phyloP scores from a whole-genome alignment of 306 rosid genomes.

The Prunus padus region DNA sequence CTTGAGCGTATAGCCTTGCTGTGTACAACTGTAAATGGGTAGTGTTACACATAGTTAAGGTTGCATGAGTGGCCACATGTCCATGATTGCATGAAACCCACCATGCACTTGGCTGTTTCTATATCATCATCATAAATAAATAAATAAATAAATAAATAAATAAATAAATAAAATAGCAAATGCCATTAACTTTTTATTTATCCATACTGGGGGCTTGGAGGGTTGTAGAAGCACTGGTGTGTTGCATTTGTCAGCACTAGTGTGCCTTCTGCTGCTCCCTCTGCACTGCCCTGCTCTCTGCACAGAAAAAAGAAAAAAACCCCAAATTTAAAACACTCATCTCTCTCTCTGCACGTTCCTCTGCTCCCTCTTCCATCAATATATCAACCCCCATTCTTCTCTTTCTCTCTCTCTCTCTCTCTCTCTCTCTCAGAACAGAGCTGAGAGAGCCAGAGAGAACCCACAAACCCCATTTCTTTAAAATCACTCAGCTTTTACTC shows the following conservation, averaged over 20 bases:
- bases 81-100: background rate
- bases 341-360: constrained; percentile 34
- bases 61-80: background rate
- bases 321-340: background rate
- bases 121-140: no score
- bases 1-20: background rate
- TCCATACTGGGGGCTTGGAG: constrained; percentile 7
- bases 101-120: no score
- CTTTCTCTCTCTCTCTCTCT: constrained; percentile 9
- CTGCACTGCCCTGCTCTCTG: background rate
- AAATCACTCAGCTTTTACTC: background rate
- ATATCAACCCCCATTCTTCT: background rate
- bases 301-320: background rate
- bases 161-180: no score
- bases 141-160: no score
- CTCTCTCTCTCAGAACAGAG: constrained; percentile 21
- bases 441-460: constrained; percentile 1
- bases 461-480: background rate
- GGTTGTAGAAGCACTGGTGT: background rate
- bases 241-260: background rate
- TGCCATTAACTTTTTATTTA: background rate
- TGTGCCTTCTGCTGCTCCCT: background rate
- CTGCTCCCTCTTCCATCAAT: constrained; percentile 34
- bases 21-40: background rate
- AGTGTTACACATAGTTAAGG: background rate